phyloP scores from a whole-genome alignment of 257 asterid genomes.

The Solanum rostratum region DNA sequence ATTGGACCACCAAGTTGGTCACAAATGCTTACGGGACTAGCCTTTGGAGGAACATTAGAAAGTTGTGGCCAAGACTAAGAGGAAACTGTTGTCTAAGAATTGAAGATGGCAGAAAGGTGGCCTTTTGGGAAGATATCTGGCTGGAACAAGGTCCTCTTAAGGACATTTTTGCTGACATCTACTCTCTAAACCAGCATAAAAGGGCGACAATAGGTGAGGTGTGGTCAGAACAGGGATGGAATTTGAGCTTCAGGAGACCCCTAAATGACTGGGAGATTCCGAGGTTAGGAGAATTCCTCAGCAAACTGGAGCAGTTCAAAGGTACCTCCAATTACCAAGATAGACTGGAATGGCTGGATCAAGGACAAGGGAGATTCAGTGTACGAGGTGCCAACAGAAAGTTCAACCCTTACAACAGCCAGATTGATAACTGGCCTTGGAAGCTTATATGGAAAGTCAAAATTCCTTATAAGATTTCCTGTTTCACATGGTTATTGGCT shows the following conservation, averaged over 20 bases:
- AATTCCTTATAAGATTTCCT: too few relatives aligned
- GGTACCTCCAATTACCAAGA: background rate
- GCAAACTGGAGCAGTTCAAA: background rate
- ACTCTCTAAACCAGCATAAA: background rate
- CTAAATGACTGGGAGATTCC: background rate
- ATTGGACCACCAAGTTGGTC: background rate
- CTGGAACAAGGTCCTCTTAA: background rate
- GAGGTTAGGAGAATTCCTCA: background rate
- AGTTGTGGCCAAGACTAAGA: background rate
- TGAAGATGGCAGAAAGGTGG: background rate
- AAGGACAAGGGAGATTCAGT: background rate
- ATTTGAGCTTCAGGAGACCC: background rate
- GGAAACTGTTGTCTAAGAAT: background rate
- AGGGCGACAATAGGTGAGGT: background rate
- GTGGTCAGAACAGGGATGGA: background rate
- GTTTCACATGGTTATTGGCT: too few relatives aligned
- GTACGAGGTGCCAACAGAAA: background rate
- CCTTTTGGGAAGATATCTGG: background rate
- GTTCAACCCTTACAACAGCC: background rate
- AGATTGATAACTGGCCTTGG: too few relatives aligned
- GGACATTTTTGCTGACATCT: background rate
- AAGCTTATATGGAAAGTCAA: too few relatives aligned
- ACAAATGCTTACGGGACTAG: background rate
- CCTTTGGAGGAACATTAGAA: background rate
- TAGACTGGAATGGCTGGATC: background rate